Evolutionary conservation across 495 filamentous ascomycete species (phyloP).

Genomic region (Penicillium turbatum): DNA sequence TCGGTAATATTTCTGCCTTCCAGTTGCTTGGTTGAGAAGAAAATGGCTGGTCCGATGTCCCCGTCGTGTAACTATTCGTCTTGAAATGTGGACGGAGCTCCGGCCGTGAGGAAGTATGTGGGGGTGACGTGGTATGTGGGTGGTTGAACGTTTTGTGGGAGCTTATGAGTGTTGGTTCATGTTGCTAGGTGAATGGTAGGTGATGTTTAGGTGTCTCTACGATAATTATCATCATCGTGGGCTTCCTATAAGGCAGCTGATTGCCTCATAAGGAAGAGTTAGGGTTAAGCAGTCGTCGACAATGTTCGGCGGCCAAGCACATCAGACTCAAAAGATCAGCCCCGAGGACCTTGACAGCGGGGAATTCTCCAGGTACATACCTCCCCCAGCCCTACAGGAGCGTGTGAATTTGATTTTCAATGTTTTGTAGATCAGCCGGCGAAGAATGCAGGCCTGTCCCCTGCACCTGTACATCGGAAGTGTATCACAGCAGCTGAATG

Average conservation of each 20-base stretch:
- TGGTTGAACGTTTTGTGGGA: not conserved
- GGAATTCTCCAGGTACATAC: not conserved
- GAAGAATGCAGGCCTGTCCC: conserved; percentile 12
- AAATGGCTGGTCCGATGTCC: conserved; percentile 10
- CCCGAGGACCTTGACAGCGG: not conserved
- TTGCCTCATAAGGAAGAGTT: not conserved
- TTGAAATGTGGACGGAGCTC: not conserved
- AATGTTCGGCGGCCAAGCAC: not conserved
- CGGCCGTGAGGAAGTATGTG: conserved; percentile 11
- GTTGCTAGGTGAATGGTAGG: no score
- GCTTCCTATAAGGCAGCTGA: not conserved
- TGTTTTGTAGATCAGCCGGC: not conserved
- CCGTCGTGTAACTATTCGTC: conserved; percentile 16
- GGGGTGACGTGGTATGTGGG: conserved; percentile 13
- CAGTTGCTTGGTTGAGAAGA: conserved; percentile 7
- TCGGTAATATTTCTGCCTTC: conserved; percentile 10
- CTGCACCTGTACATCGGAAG: not conserved
- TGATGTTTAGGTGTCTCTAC: not conserved
- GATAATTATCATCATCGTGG: not conserved
- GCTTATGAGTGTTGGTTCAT: no score
- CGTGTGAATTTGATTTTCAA: not conserved
- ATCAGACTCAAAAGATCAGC: not conserved
- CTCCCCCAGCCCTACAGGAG: conserved; percentile 7
- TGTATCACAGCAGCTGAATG: not conserved
- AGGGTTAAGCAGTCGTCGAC: not conserved